Evolutionary conservation across 1,139 yeast species (phyloP), one percentile per base, ranked within the genome.

Genomic region (Candida dubliniensis): DNA sequence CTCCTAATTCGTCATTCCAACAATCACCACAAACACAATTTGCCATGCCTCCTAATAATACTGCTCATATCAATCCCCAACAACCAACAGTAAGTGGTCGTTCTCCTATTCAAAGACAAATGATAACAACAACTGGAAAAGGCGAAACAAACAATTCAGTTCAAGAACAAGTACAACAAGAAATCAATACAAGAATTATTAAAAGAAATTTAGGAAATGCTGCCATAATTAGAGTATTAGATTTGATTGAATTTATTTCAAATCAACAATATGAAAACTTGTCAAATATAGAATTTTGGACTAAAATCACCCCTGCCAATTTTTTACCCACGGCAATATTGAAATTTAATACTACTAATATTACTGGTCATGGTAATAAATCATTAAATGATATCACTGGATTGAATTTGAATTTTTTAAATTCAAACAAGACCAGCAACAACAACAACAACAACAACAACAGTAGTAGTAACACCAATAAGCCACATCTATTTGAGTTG

Each of bases 401-500:
- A 4, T 34, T 47, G 33, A 43, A 47, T 39, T 43, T 44, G 9
- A 33, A 36, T 13, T 47, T 47, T 39, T 38, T 44, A 8, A 42
- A 43, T 11, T 42, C 40, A 31, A 40, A 32, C 15, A 35, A 31
- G 11, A 38, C 38, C 26, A 39, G 25, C 9, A 25, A 14, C 14
- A 40, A 43, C 31, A 23, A 18, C 5, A 18, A 18, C 23, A 18
- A 18, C 5, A 18, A 18, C 13, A 30, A 27, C 8, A 30, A 27
- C 8, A n/a, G 8, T 10, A 27, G 13, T 30, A 30, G 7, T 12
- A 30, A 30, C 14, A 30, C 36, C 25, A 36, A 24, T 18, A 38
- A 30, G 18, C 40, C 74, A 11, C 69, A 82, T 46, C 82, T 76
- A 50, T 87, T 81, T 60, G 91, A 83, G 47, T 73, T 89, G 26